Conservation (phyloP, 176 grass and related monocot species). For the Ensete ventricosum region DNA sequence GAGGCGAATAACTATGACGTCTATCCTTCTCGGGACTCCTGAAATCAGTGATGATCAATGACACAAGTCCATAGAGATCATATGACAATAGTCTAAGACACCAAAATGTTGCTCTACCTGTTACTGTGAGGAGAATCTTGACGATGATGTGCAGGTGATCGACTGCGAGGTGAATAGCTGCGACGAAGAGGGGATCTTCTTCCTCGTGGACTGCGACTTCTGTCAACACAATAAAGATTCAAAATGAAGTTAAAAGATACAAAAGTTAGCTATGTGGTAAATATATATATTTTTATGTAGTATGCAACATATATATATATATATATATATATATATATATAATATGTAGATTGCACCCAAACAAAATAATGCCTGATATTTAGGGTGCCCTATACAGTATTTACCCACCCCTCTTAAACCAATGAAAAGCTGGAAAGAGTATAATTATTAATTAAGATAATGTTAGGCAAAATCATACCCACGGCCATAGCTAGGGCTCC, state of each 20-base stretch:
- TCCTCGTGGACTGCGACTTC: slow-evolving; percentile 18
- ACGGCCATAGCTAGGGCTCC: slow-evolving; percentile 22
- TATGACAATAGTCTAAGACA: no score
- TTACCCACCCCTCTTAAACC: no score
- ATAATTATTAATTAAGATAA: not conserved
- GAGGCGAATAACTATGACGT: slow-evolving; percentile 16
- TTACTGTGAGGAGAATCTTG: slow-evolving; percentile 7
- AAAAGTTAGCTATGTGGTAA: no score
- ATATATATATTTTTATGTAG: no score
- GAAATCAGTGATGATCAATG: not conserved
- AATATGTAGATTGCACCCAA: no score
- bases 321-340: no score
- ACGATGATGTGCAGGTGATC: slow-evolving; percentile 3
- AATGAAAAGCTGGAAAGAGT: no score
- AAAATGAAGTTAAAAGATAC: no score
- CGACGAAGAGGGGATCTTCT: slow-evolving; percentile 10
- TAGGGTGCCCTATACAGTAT: no score
- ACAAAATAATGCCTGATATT: no score
- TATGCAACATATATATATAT: no score
- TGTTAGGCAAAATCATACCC: slow-evolving; percentile 1
- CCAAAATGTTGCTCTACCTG: not conserved
- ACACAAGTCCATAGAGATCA: no score
- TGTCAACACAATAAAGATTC: not conserved
- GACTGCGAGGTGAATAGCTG: slow-evolving; percentile 19
- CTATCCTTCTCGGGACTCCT: not conserved